Evolutionary conservation across 2,329 filamentous ascomycete species (phyloP), one percentile per base, ranked within the genome.

Genomic region (Aspergillus glaucus): DNA sequence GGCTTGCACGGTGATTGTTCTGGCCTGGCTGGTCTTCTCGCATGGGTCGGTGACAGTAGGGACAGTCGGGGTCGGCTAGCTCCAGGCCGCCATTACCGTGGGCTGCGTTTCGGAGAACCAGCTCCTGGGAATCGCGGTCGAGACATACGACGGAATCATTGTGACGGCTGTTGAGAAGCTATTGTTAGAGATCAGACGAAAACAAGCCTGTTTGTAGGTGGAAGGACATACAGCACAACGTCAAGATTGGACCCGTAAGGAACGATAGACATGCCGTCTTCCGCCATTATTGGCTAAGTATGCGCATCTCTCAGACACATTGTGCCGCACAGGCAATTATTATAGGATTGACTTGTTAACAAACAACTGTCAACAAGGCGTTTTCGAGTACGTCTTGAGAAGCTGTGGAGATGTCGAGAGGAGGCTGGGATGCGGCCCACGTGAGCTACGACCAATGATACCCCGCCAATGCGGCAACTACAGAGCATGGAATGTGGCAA

Each of bases 91-190:
- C 68, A 50, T 69, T 70, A 42, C 47, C 58, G 49, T 67, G 61
- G 19, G 79, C 73, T 32, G 78, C 75, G 58, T 79, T 84, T 52
- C 87, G 85, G 45, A 96, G 86, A 58, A 89, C 88, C 55, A 98
- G 82, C 59, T 91, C 87, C 55, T 85, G 86, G 6, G 91, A 95
- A 26, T 82, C 78, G 43, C 84, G 87, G 71, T 98, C 92, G 63
- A 88, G 91, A 34, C 97, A 84, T 41, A 98, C 93, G 49, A 98
- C 84, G 19, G 91, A 86, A 72, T 95, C 89, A 63, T 88, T 87
- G 68, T 96, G 90, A 53, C 92, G 93, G 46, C 93, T 97, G 61
- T 43, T 17, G 19, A 45, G 42, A n/a, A 19, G 46, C 19, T 43
- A 34, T 40, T 14, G 47, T 62, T 50, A 61, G 56, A 40, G 10